Base-by-base conservation (phyloP, 805 yeast genomes). In the Osmozyma mogii region DNA sequence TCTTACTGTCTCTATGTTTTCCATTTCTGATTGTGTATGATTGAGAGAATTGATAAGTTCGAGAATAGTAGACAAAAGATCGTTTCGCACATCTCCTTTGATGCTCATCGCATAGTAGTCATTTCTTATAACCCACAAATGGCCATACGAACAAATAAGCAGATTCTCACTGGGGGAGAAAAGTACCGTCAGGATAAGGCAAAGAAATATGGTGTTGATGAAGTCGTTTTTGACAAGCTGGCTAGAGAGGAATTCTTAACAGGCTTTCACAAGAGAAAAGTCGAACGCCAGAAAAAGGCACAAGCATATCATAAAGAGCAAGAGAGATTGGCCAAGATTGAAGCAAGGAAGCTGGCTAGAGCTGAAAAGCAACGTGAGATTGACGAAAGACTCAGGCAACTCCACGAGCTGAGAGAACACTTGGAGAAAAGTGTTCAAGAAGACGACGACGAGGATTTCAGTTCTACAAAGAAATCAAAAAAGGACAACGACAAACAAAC, bases 181-280 rank as follows among this genome's bases (percentile, higher is more conserved):
- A 72, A 70, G 43, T 88, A 87, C 54, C 78, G 79, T 11, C 72
- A 73, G 30, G 80, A 78, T 41, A 79, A 76, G 29, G 40, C 30
- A 12, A 41, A 39, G 23, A 43, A 43, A 34, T 38, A 14, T 23
- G 69, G 85, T 22, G 87, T 84, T 3, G 88, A 74, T 16, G 96
- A 85, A 52, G 94, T 92, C 17, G 75, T 72, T 2, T 92, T 87
- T 52, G 92, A 92, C 55, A 73, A 75, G 39, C 82, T 70, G 12
- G 70, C 81, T n/a, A 62, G 96, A 51, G 58, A 67, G 53, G 95
- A 89, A 37, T 89, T 77, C 53, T 61, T 89, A 42, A 89, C 96
- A 3, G 98, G 98, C 23, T 89, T 89, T 55, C 97, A 92, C 56
- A 89, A 89, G 59, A 72, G 98, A 49, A 89, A 89, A 52, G 52